Base-by-base conservation (phyloP, 306 rosid genomes). In the Vigna angularis region DNA sequence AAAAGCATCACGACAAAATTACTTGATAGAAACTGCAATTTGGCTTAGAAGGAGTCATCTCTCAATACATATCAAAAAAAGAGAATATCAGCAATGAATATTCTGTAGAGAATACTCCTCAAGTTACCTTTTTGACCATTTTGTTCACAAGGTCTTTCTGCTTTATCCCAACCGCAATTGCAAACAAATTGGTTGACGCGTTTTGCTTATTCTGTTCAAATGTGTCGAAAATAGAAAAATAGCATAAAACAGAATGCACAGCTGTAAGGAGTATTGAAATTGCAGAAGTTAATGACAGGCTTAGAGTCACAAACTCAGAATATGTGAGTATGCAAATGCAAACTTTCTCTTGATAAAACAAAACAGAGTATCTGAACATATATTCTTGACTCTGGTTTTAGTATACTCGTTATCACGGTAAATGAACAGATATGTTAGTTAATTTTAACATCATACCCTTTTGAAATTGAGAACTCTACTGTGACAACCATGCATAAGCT, bases 71-170 rank as follows among this genome's bases (percentile, higher is more conserved):
- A 45, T 57, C 44, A 66, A 30, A 26, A 16, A 42, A 58, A n/a
- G 28, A 48, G 61, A 44, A 34, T 14, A 64, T 20, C 64, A 22
- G 48, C 9, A 68, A 44, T 40, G 20, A 65, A 32, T 44, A 65
- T 30, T 55, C 3, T 28, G 36, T 26, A 57, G 16, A 47, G 32
- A 81, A 65, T 49, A 16, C 40, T 28, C 38, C 42, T 52, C 48
- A 49, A 24, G 28, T 34, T 70, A 92, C 97, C 97, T 92, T 92
- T 80, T 63, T 82, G 24, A 92, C 91, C 96, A 89, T 88, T 86
- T 80, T 73, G 78, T 82, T 47, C 57, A 89, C 93, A 9, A 92
- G 86, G 72, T 85, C 91, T 67, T 82, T 87, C 75, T 92, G 97
- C 63, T 78, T 88, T 59, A 89, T 87, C 80, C 97, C 97, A 20